Conservation (phyloP, 2,329 filamentous ascomycete species). For the Stromatinia cepivora region DNA sequence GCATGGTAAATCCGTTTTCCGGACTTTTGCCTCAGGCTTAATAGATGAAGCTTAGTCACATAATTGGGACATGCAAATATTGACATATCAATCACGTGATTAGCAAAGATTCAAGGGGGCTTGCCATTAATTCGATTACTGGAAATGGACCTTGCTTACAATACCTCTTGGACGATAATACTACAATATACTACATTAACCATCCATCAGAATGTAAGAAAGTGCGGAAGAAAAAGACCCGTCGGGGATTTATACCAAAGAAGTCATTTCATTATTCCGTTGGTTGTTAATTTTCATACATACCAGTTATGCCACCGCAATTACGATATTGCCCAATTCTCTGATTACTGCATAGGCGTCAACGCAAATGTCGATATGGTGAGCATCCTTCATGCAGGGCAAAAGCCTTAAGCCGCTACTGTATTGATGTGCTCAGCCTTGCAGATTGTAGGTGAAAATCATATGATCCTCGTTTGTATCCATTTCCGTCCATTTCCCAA, state of each 20-base stretch:
- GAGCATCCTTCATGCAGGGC: slow-evolving; percentile 12
- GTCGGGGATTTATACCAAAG: not conserved
- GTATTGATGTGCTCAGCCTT: slow-evolving; percentile 23
- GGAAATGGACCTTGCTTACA: not conserved
- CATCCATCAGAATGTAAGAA: not conserved
- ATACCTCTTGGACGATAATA: not conserved
- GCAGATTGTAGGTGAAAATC: slow-evolving; percentile 20
- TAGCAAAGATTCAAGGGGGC: too few relatives aligned
- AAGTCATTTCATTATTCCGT: not conserved
- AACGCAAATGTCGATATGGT: slow-evolving; percentile 8
- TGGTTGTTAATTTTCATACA: slow-evolving; percentile 4
- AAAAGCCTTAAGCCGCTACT: slow-evolving; percentile 1
- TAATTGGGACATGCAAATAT: too few relatives aligned
- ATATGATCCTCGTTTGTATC: slow-evolving; percentile 13
- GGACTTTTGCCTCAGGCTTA: not conserved
- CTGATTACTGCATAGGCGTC: slow-evolving; percentile 6
- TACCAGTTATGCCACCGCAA: not conserved
- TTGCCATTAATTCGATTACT: not conserved
- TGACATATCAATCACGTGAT: not conserved
- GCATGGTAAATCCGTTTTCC: not conserved
- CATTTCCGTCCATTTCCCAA: not conserved
- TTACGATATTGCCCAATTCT: slow-evolving; percentile 7
- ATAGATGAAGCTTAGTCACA: not conserved
- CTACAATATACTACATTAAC: not conserved
- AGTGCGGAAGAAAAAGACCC: not conserved